A percentile compares a stretch with the other conserved stretches of the same genome.
Evolutionary conservation across 2,329 filamentous ascomycete genomes (phyloP).

Genomic region (Ceratocystis harringtonii): DNA sequence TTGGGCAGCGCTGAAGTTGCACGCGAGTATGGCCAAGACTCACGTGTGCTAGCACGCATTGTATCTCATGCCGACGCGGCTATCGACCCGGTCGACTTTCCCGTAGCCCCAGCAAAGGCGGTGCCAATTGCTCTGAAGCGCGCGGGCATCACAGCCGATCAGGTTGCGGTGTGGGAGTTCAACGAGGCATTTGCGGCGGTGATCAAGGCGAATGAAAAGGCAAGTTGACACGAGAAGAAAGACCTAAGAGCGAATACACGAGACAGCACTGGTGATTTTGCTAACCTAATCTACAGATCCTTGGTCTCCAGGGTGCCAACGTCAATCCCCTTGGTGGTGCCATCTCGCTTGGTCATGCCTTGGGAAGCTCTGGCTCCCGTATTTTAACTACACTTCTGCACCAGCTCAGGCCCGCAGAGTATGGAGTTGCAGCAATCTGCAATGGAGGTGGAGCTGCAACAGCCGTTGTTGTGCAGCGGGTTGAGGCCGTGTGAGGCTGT

Average conservation of each 20-base stretch:
- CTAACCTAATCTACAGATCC: slow-evolving; percentile 37
- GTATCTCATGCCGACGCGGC: slow-evolving; percentile 79
- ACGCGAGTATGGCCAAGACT: slow-evolving; percentile 60
- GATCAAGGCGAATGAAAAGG: slow-evolving; percentile 86
- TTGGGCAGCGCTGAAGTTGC: slow-evolving; percentile 69
- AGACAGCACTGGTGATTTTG: not conserved
- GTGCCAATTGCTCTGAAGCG: slow-evolving; percentile 79
- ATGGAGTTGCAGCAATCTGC: slow-evolving; percentile 90
- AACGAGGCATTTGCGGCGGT: slow-evolving; percentile 96
- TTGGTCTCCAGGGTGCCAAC: slow-evolving; percentile 61
- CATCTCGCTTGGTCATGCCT: slow-evolving; percentile 78
- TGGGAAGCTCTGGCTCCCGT: slow-evolving; percentile 84
- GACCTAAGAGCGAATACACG: not conserved
- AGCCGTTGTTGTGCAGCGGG: slow-evolving; percentile 76
- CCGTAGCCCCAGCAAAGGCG: slow-evolving; percentile 78
- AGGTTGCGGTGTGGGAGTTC: slow-evolving; percentile 94
- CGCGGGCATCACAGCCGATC: slow-evolving; percentile 78
- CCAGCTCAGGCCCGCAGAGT: slow-evolving; percentile 81
- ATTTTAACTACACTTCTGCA: slow-evolving; percentile 84
- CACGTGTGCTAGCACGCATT: slow-evolving; percentile 74
- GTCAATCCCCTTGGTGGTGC: slow-evolving; percentile 85
- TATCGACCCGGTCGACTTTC: slow-evolving; percentile 84
- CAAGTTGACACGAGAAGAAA: slow-evolving; percentile 22
- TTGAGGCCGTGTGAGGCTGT: slow-evolving; percentile 41
- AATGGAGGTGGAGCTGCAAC: slow-evolving; percentile 90